Evolutionary conservation across 2,329 filamentous ascomycete species (phyloP).

Genomic region (Aspergillus felis): DNA sequence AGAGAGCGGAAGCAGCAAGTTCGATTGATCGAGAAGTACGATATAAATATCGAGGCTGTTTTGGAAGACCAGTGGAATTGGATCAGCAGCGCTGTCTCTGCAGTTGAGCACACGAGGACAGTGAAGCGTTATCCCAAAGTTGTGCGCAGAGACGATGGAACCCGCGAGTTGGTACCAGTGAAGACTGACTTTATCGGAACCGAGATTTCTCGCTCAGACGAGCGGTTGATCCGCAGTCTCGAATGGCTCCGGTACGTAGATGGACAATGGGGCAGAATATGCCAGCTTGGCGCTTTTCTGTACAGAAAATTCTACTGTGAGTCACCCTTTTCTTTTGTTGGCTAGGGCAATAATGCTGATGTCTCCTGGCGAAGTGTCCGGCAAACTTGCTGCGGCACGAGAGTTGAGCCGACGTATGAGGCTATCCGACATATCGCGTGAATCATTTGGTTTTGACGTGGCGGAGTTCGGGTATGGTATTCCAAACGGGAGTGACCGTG

Average conservation of each 20-base stretch:
- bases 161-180: slow-evolving; percentile 59
- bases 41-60: slow-evolving; percentile 69
- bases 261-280: slow-evolving; percentile 67
- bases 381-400: slow-evolving; percentile 52
- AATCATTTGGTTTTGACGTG: slow-evolving; percentile 38
- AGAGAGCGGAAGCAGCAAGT: slow-evolving; percentile 66
- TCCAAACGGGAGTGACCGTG: slow-evolving; percentile 21
- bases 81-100: slow-evolving; percentile 32
- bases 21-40: slow-evolving; percentile 68
- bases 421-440: slow-evolving; percentile 45
- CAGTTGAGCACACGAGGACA: slow-evolving; percentile 28
- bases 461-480: slow-evolving; percentile 20
- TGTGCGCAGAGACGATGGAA: slow-evolving; percentile 47
- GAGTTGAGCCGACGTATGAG: slow-evolving; percentile 50
- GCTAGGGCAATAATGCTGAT: background rate
- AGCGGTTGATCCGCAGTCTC: slow-evolving; percentile 72
- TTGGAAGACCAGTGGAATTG: slow-evolving; percentile 63
- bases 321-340: slow-evolving; percentile 37
- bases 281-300: slow-evolving; percentile 64
- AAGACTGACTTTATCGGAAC: slow-evolving; percentile 68
- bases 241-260: slow-evolving; percentile 80
- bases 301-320: slow-evolving; percentile 81
- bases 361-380: slow-evolving; percentile 21
- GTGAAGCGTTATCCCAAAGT: slow-evolving; percentile 39
- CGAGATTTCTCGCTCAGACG: slow-evolving; percentile 55